A percentile compares a stretch with the other conserved stretches of the same genome.
Evolutionary conservation across 768 basidiomycete genomes (phyloP).

Genomic region (Pulveroboletus sp.): DNA sequence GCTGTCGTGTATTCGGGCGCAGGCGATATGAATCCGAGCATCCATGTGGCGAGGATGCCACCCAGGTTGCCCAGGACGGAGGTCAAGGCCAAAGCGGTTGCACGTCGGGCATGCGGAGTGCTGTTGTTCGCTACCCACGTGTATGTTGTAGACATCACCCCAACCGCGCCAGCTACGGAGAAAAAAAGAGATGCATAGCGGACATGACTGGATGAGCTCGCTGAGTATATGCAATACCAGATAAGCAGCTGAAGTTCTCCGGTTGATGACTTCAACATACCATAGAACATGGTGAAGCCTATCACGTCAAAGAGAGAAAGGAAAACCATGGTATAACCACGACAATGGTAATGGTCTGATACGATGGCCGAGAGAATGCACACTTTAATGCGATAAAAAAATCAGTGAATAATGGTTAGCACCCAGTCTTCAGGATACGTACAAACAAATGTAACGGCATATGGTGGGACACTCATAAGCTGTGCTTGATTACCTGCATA

Average conservation of each 20-base stretch:
- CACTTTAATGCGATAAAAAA: slow-evolving; percentile 21
- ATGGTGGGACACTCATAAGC: slow-evolving; percentile 60
- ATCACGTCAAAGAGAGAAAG: slow-evolving; percentile 41
- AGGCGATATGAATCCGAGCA: slow-evolving; percentile 47
- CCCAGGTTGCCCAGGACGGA: slow-evolving; percentile 58
- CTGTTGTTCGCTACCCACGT: slow-evolving; percentile 65
- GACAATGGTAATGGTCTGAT: slow-evolving; percentile 51
- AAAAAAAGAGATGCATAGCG: slow-evolving; percentile 58
- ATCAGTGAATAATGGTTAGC: neutral
- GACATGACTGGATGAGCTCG: slow-evolving; percentile 31
- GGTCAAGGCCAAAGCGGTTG: slow-evolving; percentile 53
- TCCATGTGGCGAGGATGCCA: slow-evolving; percentile 60
- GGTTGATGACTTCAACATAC: slow-evolving; percentile 28
- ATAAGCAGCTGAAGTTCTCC: neutral
- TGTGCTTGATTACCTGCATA: slow-evolving; percentile 52
- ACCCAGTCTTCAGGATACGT: slow-evolving; percentile 19
- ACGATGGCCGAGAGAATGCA: slow-evolving; percentile 41
- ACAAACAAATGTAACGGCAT: slow-evolving; percentile 47
- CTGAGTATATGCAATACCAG: too few species aligned
- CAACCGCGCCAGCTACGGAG: slow-evolving; percentile 49
- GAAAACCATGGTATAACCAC: slow-evolving; percentile 46
- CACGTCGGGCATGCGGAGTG: slow-evolving; percentile 51
- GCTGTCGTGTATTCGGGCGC: slow-evolving; percentile 49
- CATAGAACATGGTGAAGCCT: slow-evolving; percentile 54
- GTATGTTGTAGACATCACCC: slow-evolving; percentile 47